These are phyloP conservation scores for Yamadazyma diospyri DNA, from an alignment of 1,139 yeast genomes.

Conservation along the genomic window DNA sequence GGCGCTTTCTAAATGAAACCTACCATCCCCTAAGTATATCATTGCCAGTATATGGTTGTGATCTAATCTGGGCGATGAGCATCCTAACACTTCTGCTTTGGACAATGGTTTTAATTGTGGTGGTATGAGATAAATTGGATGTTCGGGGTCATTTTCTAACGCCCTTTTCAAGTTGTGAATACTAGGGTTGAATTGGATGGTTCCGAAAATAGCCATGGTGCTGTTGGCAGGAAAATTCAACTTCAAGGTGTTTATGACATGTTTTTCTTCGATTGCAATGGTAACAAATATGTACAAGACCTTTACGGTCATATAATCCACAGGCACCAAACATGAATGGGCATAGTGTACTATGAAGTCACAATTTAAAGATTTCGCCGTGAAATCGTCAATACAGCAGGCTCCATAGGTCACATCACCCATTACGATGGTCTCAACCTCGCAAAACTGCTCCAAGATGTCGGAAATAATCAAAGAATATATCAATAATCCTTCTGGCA, in stretches of 20 bases:
- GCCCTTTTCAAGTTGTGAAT: slow-evolving; percentile 73
- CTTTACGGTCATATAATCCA: slow-evolving; percentile 84
- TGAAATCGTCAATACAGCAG: slow-evolving; percentile 94
- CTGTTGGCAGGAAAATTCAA: slow-evolving; percentile 64
- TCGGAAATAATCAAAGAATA: slow-evolving; percentile 86
- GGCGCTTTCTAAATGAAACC: slow-evolving; percentile 92
- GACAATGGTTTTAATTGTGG: slow-evolving; percentile 94
- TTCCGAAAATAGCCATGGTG: slow-evolving; percentile 80
- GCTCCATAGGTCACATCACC: slow-evolving; percentile 99
- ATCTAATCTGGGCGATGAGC: slow-evolving; percentile 83
- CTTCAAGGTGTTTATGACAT: slow-evolving; percentile 70
- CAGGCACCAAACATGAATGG: slow-evolving; percentile 94
- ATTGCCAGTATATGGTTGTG: slow-evolving; percentile 66
- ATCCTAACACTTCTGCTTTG: slow-evolving; percentile 94
- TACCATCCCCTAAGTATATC: slow-evolving; percentile 92
- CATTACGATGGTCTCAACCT: slow-evolving; percentile 88
- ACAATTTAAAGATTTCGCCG: slow-evolving; percentile 89
- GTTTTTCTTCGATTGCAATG: slow-evolving; percentile 80
- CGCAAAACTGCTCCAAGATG: slow-evolving; percentile 86
- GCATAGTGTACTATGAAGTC: slow-evolving; percentile 96
- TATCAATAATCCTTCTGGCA: slow-evolving; percentile 94
- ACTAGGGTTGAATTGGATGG: slow-evolving; percentile 95
- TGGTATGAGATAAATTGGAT: slow-evolving; percentile 63
- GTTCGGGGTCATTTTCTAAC: slow-evolving; percentile 45
- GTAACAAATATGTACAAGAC: slow-evolving; percentile 95